Evolutionary conservation across 495 filamentous ascomycete species (phyloP).

Genomic region (Penicillium psychrofluorescens): DNA sequence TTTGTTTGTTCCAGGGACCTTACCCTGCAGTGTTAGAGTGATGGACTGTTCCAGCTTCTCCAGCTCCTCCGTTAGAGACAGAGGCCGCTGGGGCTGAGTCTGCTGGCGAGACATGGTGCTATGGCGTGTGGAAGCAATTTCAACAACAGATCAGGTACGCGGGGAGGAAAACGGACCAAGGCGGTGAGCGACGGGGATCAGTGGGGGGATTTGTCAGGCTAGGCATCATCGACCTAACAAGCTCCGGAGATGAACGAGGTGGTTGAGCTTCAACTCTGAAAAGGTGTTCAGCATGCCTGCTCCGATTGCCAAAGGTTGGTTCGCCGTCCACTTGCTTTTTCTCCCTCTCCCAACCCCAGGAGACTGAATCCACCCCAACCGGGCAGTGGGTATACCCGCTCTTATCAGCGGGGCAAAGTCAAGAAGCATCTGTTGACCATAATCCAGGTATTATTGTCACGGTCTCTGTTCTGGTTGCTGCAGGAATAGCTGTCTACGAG

Average conservation of each 20-base stretch:
- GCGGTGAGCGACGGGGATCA: slow-evolving; percentile 34
- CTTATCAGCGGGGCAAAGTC: slow-evolving; percentile 26
- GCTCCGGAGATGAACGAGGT: not conserved
- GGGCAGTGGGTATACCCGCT: slow-evolving; percentile 18
- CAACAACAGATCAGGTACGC: too few species aligned
- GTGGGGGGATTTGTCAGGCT: slow-evolving; percentile 2
- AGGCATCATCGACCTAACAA: not conserved
- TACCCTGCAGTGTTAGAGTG: slow-evolving; percentile 90
- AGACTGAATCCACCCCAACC: too few species aligned
- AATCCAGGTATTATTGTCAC: slow-evolving; percentile 67
- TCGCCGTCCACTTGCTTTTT: slow-evolving; percentile 1
- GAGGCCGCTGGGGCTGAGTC: slow-evolving; percentile 50
- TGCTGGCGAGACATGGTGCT: slow-evolving; percentile 44
- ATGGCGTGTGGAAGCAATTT: too few species aligned
- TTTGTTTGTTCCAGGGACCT: slow-evolving; percentile 12
- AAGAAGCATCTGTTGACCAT: slow-evolving; percentile 5
- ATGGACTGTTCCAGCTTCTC: slow-evolving; percentile 96
- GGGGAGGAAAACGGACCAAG: slow-evolving; percentile 10
- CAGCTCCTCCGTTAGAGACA: slow-evolving; percentile 87
- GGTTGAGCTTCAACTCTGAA: not conserved
- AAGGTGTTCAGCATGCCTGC: slow-evolving; percentile 35
- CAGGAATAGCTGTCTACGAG: slow-evolving; percentile 80
- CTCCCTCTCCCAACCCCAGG: too few species aligned
- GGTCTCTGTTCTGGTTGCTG: slow-evolving; percentile 67
- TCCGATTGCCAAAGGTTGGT: slow-evolving; percentile 47